Percentiles rank a stretch among this genome's conserved stretches.
Evolutionary conservation across 495 filamentous ascomycete species (phyloP).

Genomic region (Letharia columbiana): DNA sequence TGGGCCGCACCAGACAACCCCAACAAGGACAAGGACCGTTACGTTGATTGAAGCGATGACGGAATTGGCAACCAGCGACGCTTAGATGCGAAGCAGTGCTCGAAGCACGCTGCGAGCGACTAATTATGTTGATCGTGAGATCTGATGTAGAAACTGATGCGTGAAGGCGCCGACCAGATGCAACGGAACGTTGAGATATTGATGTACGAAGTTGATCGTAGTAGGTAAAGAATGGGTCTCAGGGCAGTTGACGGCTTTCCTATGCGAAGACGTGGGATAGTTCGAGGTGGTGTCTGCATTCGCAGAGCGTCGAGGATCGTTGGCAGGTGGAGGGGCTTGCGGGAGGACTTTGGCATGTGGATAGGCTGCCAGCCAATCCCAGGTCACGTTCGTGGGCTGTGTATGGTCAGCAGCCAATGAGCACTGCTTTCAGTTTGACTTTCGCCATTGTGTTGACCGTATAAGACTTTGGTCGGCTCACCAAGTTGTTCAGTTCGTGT

Average conservation of each 20-base stretch:
- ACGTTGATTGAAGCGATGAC: neutral
- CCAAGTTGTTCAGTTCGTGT: neutral
- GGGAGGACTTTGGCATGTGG: neutral
- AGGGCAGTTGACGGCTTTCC: neutral
- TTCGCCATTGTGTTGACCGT: neutral
- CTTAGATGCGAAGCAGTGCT: neutral
- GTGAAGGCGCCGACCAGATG: neutral
- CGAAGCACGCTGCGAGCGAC: neutral
- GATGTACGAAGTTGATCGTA: neutral
- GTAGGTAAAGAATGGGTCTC: neutral
- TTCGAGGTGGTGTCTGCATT: too few relatives aligned
- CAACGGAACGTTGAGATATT: neutral
- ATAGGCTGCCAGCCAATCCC: neutral
- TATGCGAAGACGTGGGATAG: neutral
- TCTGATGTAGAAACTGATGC: neutral
- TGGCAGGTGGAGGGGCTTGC: neutral
- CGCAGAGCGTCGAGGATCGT: neutral
- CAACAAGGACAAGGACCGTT: neutral
- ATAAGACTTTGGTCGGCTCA: neutral
- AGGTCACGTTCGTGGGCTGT: neutral
- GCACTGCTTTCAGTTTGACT: neutral
- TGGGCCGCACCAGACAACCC: too few relatives aligned
- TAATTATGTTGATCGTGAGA: neutral
- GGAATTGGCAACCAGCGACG: neutral
- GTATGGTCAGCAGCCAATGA: neutral